phyloP scores from a whole-genome alignment of 2,329 filamentous ascomycete genomes.

The Aspergillus ochraceus region DNA sequence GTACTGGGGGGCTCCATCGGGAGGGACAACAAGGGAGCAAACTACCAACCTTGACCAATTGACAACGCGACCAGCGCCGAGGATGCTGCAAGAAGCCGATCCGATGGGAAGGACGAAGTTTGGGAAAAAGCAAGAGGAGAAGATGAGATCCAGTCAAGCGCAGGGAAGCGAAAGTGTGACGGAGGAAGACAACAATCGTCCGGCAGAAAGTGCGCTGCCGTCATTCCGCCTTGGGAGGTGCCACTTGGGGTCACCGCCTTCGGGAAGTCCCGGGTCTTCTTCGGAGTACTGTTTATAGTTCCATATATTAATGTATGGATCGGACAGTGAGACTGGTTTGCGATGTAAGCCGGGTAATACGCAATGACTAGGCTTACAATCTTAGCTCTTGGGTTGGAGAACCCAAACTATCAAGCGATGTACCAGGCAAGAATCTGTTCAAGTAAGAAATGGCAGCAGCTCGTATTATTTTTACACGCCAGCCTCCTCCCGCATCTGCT shows the following conservation, averaged over 20 bases:
- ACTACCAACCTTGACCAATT: background rate
- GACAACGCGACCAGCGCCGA: background rate
- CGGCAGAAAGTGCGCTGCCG: background rate
- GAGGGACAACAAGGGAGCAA: background rate
- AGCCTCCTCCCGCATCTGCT: slow-evolving; percentile 10
- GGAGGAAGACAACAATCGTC: background rate
- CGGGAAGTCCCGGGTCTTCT: background rate
- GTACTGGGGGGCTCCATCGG: background rate
- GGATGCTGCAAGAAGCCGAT: background rate
- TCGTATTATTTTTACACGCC: background rate
- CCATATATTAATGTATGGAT: too few relatives aligned
- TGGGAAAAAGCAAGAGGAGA: background rate
- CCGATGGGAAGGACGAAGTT: background rate
- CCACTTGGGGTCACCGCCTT: background rate
- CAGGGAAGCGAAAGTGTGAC: background rate
- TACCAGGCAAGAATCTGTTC: too few relatives aligned
- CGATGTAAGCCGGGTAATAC: too few relatives aligned
- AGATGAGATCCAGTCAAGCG: background rate
- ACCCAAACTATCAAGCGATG: too few relatives aligned
- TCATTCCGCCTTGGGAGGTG: background rate
- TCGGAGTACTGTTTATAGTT: too few relatives aligned
- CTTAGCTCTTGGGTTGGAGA: too few relatives aligned
- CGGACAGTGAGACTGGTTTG: too few relatives aligned
- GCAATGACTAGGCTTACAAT: too few relatives aligned
- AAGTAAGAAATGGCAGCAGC: too few relatives aligned